phyloP scores from a whole-genome alignment of 1,139 yeast genomes.

The Magnusiomyces tetraspermus region DNA sequence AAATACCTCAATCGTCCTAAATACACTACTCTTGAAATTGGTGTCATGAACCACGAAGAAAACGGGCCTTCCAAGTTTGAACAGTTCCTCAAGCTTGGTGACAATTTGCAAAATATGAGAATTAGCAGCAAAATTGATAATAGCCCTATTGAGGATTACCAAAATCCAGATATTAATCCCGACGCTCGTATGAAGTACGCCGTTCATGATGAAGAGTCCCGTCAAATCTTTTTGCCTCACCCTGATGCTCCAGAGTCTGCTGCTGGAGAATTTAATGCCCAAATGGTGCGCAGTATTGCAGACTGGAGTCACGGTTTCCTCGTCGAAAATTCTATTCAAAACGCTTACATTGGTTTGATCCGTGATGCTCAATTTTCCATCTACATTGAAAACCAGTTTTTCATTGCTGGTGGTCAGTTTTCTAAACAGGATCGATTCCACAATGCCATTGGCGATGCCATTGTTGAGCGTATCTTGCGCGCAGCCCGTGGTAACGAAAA shows the following conservation, averaged over 20 bases:
- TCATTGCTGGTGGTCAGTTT: conserved; percentile 16
- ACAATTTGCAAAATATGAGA: not conserved
- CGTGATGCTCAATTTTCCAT: conserved; percentile 14
- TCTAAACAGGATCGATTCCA: conserved; percentile 13
- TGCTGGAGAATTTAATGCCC: conserved; percentile 15
- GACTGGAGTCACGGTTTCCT: conserved; percentile 20
- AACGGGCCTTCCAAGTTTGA: conserved; percentile 4
- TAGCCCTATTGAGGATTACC: conserved; percentile 3
- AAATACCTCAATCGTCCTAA: conserved; percentile 17
- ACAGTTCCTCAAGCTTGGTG: conserved; percentile 4
- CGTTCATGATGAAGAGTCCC: conserved; percentile 8
- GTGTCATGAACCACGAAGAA: conserved; percentile 12
- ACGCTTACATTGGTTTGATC: conserved; percentile 15
- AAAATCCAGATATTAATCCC: conserved; percentile 11
- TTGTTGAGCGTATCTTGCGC: conserved; percentile 15
- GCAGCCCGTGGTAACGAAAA: conserved; percentile 16
- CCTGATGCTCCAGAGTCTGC: conserved; percentile 11
- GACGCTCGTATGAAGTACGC: conserved; percentile 11
- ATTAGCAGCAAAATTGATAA: conserved; percentile 1
- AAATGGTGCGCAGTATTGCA: conserved; percentile 15
- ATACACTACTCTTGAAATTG: conserved; percentile 15
- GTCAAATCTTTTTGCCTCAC: conserved; percentile 10
- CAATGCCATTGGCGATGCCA: conserved; percentile 17
- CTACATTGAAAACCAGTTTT: conserved; percentile 18
- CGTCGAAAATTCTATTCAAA: conserved; percentile 16